phyloP scores from a whole-genome alignment of 1,284 basidiomycete genomes.

The Cutaneotrichosporon dermatis region DNA sequence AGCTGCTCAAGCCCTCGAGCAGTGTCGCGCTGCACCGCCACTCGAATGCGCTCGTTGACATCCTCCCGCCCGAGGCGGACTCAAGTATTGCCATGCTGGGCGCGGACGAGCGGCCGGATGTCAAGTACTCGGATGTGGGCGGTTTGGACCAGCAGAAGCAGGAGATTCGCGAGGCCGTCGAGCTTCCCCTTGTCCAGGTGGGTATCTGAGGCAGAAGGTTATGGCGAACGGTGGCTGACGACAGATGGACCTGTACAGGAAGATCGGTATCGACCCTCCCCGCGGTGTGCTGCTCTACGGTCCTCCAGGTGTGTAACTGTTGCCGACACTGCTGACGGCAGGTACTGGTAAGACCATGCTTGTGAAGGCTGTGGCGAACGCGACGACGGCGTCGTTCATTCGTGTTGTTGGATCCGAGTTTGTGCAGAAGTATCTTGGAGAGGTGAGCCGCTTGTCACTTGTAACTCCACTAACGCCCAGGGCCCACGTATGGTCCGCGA shows the following conservation, averaged over 20 bases:
- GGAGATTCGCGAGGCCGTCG: constrained; percentile 97
- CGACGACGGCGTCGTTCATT: constrained; percentile 96
- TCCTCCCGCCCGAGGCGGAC: constrained; percentile 97
- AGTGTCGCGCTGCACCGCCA: constrained; percentile 97
- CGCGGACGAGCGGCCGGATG: constrained; percentile 89
- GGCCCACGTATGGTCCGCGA: constrained; percentile 99
- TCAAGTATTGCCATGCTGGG: constrained; percentile 93
- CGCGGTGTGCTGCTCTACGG: constrained; percentile 90
- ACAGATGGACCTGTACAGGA: constrained; percentile 96
- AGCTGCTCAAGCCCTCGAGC: constrained; percentile 92
- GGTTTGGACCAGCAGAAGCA: constrained; percentile 99
- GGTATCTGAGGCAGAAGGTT: constrained; percentile 7
- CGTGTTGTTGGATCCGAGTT: constrained; percentile 97
- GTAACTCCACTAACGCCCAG: too few species aligned
- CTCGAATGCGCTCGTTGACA: constrained; percentile 97
- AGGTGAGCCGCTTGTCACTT: constrained; percentile 51
- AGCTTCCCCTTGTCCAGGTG: constrained; percentile 78
- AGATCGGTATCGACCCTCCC: constrained; percentile 99
- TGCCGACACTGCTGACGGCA: constrained; percentile 39
- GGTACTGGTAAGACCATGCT: constrained; percentile 97
- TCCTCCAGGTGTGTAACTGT: constrained; percentile 65
- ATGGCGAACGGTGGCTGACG: constrained; percentile 6
- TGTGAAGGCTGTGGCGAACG: constrained; percentile 97
- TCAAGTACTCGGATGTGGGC: constrained; percentile 84
- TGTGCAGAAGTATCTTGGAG: constrained; percentile 98